Evolutionary conservation across 257 asterid genomes (phyloP).

Genomic region (Euphrasia confusa): DNA sequence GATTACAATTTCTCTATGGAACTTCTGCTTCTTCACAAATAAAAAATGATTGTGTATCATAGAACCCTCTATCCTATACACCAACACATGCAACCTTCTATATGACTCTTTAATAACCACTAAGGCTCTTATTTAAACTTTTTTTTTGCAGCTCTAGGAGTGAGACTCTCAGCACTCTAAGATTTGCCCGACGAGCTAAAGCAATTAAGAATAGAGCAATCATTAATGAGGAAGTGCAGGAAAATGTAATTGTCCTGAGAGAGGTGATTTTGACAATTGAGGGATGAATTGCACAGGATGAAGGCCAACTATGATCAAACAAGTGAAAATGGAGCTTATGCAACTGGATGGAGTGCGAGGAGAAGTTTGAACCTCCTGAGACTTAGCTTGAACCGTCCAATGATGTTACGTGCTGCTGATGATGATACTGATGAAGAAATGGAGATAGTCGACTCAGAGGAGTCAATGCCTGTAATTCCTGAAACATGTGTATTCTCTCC

Average conservation of each 20-base stretch:
- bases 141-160: conserved; percentile 73
- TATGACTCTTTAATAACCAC: not conserved
- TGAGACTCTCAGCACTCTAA: conserved; percentile 87
- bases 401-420: conserved; percentile 54
- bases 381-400: conserved; percentile 84
- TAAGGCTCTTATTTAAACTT: conserved; percentile 8
- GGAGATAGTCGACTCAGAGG: conserved; percentile 69
- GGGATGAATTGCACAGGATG: conserved; percentile 81
- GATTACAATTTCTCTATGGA: not conserved
- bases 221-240: conserved; percentile 92
- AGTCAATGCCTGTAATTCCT: conserved; percentile 27
- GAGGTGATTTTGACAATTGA: conserved; percentile 81
- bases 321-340: conserved; percentile 51
- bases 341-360: conserved; percentile 84
- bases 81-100: not conserved
- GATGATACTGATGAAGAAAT: conserved; percentile 92
- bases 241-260: conserved; percentile 81
- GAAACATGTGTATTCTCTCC: conserved; percentile 29
- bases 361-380: conserved; percentile 87
- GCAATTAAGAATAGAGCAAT: conserved; percentile 92
- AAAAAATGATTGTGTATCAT: not conserved
- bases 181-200: conserved; percentile 99
- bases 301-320: conserved; percentile 54
- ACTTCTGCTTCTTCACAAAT: not conserved
- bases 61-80: too few relatives aligned